Evolutionary conservation across 2,329 filamentous ascomycete genomes (phyloP), one percentile per base, ranked within the genome.

Genomic region (Incumbomyces lentus): DNA sequence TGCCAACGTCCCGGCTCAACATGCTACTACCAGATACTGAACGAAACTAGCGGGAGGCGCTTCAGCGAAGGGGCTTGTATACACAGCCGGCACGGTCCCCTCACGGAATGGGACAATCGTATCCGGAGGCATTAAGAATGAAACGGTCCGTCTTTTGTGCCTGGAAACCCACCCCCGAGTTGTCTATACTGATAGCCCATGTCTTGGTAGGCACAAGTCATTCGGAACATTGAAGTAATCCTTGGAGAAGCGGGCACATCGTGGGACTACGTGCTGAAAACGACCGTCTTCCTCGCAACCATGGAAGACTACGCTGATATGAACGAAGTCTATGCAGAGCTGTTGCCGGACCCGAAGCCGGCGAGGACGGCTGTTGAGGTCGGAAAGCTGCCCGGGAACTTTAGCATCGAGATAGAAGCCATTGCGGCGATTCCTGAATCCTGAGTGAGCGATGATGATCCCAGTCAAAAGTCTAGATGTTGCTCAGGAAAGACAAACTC

Each of bases 241-340:
- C 75, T 84, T 19, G 68, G 75, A 52, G 79, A 72, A 4, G 75
- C 78, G 0, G 78, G 78, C 0, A 75, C 71, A 37, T 68, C 65
- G 44, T 65, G 82, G 37, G 66, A 72, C 30, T 79, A 81, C 47
- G 73, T 78, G 0, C 72, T 84, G 60, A 83, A 84, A 63, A 73
- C 80, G 49, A 83, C 82, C 54, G 68, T 83, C 18, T 84, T 79
- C 58, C 60, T 84, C 17, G 75, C 74, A 1, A 71, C 73, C 46
- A 84, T 84, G 79, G 68, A 73, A 41, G 69, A 84, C 58, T 84
- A 82, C 58, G 70, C 67, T 64, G 79, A 79, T 62, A 86, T 93
- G 84, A 94, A 94, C 68, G 74, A 74, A 55, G 83, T 86, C 60
- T 94, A 92, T 65, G 82, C 81, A 4, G 40, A 29, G 19, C 12